Conservation (phyloP, 306 rosid species). For the Boehmeria nivea region DNA sequence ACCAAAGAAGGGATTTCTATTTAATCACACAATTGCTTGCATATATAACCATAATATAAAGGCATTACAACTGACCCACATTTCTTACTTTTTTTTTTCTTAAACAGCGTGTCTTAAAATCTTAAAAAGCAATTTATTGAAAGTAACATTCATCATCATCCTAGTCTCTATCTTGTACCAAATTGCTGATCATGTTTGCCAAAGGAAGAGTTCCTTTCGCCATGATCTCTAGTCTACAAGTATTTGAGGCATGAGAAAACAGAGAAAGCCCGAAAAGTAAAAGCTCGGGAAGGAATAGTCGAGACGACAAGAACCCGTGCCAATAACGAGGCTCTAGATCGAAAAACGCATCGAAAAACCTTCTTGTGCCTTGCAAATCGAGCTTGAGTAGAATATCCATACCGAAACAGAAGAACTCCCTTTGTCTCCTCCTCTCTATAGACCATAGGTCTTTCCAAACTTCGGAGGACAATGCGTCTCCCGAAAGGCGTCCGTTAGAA, state of each 20-base stretch:
- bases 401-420: slow-evolving; percentile 98
- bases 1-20: no score
- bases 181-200: slow-evolving; percentile 86
- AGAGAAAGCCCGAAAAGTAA: slow-evolving; percentile 69
- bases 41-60: background rate
- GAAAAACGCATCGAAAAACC: slow-evolving; percentile 88
- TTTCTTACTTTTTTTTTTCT: background rate
- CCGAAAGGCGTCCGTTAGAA: slow-evolving; percentile 46
- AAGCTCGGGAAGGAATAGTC: slow-evolving; percentile 88
- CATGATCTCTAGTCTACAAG: slow-evolving; percentile 88
- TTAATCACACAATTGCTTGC: slow-evolving; percentile 10
- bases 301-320: slow-evolving; percentile 97
- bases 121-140: slow-evolving; percentile 14
- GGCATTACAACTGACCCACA: background rate
- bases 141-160: slow-evolving; percentile 18
- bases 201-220: slow-evolving; percentile 90
- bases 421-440: slow-evolving; percentile 76
- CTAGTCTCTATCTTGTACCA: slow-evolving; percentile 74
- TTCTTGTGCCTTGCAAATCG: slow-evolving; percentile 74
- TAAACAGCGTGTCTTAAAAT: background rate
- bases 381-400: slow-evolving; percentile 94
- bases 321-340: slow-evolving; percentile 92
- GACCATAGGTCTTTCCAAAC: slow-evolving; percentile 98
- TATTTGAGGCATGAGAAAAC: slow-evolving; percentile 87
- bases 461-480: slow-evolving; percentile 53